Evolutionary conservation across 306 rosid genomes (phyloP).

Genomic region (Ochetophila trinervis): DNA sequence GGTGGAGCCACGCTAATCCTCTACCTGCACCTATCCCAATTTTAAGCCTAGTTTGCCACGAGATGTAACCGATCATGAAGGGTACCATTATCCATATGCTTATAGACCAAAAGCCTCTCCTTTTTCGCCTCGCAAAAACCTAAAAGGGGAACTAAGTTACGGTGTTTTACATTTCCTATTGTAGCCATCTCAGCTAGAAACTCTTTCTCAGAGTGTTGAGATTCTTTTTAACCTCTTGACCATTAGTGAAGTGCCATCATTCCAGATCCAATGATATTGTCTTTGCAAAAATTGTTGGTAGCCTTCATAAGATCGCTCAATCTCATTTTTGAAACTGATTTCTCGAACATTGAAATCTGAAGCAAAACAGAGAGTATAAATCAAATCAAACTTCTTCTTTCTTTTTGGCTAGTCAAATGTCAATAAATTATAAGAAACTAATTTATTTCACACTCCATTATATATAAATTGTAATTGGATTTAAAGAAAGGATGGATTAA

Average conservation of each 20-base stretch:
- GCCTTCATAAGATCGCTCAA: slow-evolving; percentile 95
- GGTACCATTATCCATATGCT: slow-evolving; percentile 69
- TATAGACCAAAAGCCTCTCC: slow-evolving; percentile 84
- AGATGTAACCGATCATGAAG: slow-evolving; percentile 75
- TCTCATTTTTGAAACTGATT: slow-evolving; percentile 76
- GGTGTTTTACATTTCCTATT: slow-evolving; percentile 63
- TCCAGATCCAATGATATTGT: slow-evolving; percentile 68
- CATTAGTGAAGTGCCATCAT: slow-evolving; percentile 71
- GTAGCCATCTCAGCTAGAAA: slow-evolving; percentile 83
- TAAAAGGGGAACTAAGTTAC: slow-evolving; percentile 82
- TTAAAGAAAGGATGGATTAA: not conserved
- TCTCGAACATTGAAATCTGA: slow-evolving; percentile 89
- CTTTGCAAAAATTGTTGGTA: slow-evolving; percentile 71
- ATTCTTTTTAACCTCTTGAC: slow-evolving; percentile 90
- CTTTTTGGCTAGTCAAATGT: not conserved
- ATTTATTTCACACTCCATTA: not conserved
- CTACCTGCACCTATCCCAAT: slow-evolving; percentile 86
- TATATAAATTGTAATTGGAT: not conserved
- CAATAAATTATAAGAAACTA: not conserved
- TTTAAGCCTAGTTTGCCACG: slow-evolving; percentile 71
- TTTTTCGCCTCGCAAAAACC: slow-evolving; percentile 84
- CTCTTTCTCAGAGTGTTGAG: slow-evolving; percentile 80
- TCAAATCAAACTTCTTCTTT: not conserved
- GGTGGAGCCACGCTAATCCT: slow-evolving; percentile 97
- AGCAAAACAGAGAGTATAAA: slow-evolving; percentile 13